Conservation (phyloP, 805 yeast species). For the Metschnikowia anglica region DNA sequence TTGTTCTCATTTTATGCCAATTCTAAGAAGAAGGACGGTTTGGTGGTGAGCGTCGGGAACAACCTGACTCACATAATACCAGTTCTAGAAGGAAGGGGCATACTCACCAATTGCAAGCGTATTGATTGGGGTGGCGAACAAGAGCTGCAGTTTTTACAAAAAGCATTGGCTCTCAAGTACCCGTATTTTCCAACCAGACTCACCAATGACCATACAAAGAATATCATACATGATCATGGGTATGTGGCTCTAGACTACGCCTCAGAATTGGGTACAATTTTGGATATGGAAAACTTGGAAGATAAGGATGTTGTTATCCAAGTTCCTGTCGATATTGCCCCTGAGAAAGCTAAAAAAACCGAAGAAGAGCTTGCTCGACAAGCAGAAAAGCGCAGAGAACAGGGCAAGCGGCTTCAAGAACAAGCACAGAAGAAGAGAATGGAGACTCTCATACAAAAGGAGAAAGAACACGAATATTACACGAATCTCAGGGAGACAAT, state of each 20-base stretch:
- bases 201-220: slow-evolving; percentile 59
- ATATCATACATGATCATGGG: slow-evolving; percentile 72
- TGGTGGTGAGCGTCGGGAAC: slow-evolving; percentile 82
- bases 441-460: slow-evolving; percentile 77
- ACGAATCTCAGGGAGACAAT: slow-evolving; percentile 55
- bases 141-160: slow-evolving; percentile 60
- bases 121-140: slow-evolving; percentile 91
- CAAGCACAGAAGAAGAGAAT: slow-evolving; percentile 84
- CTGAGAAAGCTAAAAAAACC: slow-evolving; percentile 59
- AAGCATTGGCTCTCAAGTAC: slow-evolving; percentile 72
- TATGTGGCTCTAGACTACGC: slow-evolving; percentile 71
- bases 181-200: slow-evolving; percentile 87
- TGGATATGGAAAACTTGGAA: slow-evolving; percentile 65
- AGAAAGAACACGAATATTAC: slow-evolving; percentile 76
- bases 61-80: slow-evolving; percentile 85
- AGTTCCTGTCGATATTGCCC: slow-evolving; percentile 65
- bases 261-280: slow-evolving; percentile 54
- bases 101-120: slow-evolving; percentile 68
- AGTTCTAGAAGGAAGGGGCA: slow-evolving; percentile 66
- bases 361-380: slow-evolving; percentile 73
- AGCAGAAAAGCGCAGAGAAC: slow-evolving; percentile 77
- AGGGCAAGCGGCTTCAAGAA: slow-evolving; percentile 85
- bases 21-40: slow-evolving; percentile 49
- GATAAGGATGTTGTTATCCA: slow-evolving; percentile 74
- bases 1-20: slow-evolving; percentile 75